Evolutionary conservation across 352 stramenopile species (phyloP), one percentile per base, ranked within the genome.

Genomic region (Phytophthora pini): DNA sequence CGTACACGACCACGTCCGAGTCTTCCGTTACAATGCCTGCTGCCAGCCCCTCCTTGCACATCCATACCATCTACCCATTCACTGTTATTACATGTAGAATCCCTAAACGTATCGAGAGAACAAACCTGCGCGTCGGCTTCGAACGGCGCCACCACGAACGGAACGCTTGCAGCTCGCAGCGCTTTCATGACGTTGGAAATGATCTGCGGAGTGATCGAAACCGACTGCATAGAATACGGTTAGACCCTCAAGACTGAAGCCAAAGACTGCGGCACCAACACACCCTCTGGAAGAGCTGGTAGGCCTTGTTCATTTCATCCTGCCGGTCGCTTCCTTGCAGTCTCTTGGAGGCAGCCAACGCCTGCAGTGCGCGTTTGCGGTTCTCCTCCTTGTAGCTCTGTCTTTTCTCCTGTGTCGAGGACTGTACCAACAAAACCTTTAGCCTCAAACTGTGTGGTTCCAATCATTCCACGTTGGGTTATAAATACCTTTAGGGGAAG

Each of bases 1-100:
- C 89, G 59, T 93, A 93, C 5, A 93, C 77, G 13, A 93, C 72
- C 49, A 93, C 81, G 45, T 93, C 82, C 61, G 85, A 93, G 66
- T 92, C 85, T 67, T 93, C 85, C 17, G 82, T 92, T n/a, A 93
- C 70, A 63, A 93, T 93, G 20, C 78, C 85, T 20, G 74, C 74
- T 1, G 81, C 81, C 11, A 75, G 47, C 0, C 79, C 73, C 29
- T 73, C 60, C 47, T 91, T 92, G 66, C 82, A 92, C 73, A 93
- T 84, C 80, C 82, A 93, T 32, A 89, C 85, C 81, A 93, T 89
- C 71, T 91, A 55, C 15, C 44, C 5, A 36, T 36, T 4, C 8
- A 13, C 31, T 13, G 31, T 26, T 36, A 36, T 20, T 20, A 20
- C 17, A 20, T 20, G 10, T 36, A 36, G 31, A 36, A 13, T 36